Conservation (phyloP, 1,284 basidiomycete species). For the Tylopilus orsonianus region DNA sequence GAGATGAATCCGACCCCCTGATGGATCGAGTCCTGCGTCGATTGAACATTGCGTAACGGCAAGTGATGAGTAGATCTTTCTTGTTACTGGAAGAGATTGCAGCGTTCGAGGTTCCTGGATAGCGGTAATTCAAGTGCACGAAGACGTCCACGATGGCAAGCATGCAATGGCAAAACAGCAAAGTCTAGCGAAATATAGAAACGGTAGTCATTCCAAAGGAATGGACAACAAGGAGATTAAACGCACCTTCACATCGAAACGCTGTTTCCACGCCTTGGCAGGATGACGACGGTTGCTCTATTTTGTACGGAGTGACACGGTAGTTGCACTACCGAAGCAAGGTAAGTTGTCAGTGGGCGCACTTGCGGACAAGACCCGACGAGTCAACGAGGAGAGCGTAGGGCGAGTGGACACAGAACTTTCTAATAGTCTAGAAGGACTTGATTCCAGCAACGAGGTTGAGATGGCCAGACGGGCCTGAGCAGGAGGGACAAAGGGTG, state of each 20-base stretch:
- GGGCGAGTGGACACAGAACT: too few species aligned
- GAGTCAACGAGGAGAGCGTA: constrained; percentile 5
- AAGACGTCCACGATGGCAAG: constrained; percentile 20
- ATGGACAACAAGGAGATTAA: not conserved
- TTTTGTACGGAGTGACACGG: not conserved
- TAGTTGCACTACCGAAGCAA: not conserved
- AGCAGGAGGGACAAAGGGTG: too few species aligned
- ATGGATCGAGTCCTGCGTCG: not conserved
- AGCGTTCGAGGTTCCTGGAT: constrained; percentile 10
- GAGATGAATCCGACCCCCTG: not conserved
- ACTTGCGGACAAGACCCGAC: constrained; percentile 6
- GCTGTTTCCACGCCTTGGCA: not conserved
- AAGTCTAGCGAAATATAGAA: too few species aligned
- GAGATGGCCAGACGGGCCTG: too few species aligned
- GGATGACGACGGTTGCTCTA: not conserved
- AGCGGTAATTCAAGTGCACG: constrained; percentile 16
- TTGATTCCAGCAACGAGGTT: too few species aligned
- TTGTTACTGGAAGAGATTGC: constrained; percentile 2
- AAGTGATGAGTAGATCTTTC: not conserved
- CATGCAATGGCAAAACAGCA: not conserved
- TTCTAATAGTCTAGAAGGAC: too few species aligned
- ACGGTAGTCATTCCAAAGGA: constrained; percentile 3
- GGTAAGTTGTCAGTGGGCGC: constrained; percentile 4
- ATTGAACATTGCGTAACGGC: not conserved
- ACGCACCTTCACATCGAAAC: constrained; percentile 18